Evolutionary conservation across 176 grass and related monocot species (phyloP).

Genomic region (Rhipidocladum racemiflorum): DNA sequence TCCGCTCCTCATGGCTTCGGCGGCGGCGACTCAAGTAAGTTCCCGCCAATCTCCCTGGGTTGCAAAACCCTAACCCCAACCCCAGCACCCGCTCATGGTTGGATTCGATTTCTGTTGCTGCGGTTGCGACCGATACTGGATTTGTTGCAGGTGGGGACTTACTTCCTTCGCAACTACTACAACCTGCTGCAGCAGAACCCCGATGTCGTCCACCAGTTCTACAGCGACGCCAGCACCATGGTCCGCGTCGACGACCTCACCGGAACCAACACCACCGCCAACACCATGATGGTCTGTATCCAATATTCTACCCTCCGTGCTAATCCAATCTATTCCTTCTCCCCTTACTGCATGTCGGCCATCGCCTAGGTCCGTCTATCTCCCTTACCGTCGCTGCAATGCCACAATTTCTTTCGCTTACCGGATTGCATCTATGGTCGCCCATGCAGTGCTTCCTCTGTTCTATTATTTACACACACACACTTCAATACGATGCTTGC

Average conservation of each 20-base stretch:
- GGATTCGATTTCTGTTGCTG: background rate
- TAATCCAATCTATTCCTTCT: background rate
- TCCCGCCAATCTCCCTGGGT: too few species aligned
- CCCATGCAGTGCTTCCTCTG: background rate
- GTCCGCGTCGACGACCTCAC: conserved; percentile 63
- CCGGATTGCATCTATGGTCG: background rate
- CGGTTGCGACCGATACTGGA: background rate
- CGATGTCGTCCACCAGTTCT: conserved; percentile 80
- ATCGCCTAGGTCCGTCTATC: background rate
- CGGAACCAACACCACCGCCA: conserved; percentile 47
- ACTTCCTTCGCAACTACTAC: conserved; percentile 84
- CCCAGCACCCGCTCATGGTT: background rate
- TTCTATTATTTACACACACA: background rate
- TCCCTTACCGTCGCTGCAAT: background rate
- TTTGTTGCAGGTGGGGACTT: conserved; percentile 68
- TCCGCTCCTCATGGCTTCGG: conserved; percentile 32
- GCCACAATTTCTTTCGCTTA: background rate
- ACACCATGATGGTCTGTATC: conserved; percentile 54
- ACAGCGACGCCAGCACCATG: conserved; percentile 80
- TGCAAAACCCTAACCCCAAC: conserved; percentile 15
- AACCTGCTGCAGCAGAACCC: conserved; percentile 74
- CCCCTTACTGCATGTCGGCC: background rate
- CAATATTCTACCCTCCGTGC: background rate
- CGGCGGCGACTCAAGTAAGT: conserved; percentile 40
- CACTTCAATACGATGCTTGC: background rate